phyloP scores from a whole-genome alignment of 768 basidiomycete species.

The Lentinula edodes region DNA sequence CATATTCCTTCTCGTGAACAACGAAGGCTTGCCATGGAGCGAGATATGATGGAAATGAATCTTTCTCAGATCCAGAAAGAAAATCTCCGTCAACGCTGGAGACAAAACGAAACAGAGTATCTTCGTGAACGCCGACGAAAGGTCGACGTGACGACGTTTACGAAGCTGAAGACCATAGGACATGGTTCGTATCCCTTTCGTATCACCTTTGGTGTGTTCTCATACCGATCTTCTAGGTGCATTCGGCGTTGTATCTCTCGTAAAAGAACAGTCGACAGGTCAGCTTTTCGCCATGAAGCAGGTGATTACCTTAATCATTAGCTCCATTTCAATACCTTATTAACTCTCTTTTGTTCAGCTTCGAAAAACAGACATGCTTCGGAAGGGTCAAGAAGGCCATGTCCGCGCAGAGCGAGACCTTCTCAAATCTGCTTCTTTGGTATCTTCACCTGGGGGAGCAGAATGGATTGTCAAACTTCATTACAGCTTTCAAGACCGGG shows the following conservation, averaged over 20 bases:
- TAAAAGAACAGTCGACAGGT: constrained; percentile 74
- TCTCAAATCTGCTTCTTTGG: constrained; percentile 82
- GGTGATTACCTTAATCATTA: constrained; percentile 36
- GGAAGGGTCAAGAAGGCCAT: constrained; percentile 96
- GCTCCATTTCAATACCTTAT: constrained; percentile 4
- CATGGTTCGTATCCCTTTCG: constrained; percentile 54
- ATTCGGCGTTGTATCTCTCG: constrained; percentile 94
- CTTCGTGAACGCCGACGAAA: constrained; percentile 79
- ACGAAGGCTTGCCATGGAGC: constrained; percentile 81
- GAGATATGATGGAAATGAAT: constrained; percentile 73
- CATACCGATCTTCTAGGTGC: constrained; percentile 54
- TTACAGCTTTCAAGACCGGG: constrained; percentile 94
- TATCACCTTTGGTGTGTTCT: constrained; percentile 12
- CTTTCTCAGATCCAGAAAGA: constrained; percentile 69
- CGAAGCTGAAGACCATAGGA: constrained; percentile 89
- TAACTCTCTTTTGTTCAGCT: constrained; percentile 39
- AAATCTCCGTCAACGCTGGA: constrained; percentile 67
- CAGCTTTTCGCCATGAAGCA: constrained; percentile 96
- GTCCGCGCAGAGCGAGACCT: constrained; percentile 94
- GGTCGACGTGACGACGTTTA: constrained; percentile 81
- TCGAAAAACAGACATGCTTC: constrained; percentile 88
- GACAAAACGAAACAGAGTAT: constrained; percentile 85
- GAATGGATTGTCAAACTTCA: constrained; percentile 93
- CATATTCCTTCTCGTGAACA: constrained; percentile 84
- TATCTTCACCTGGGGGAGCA: constrained; percentile 65